A percentile compares a stretch with the other conserved stretches of the same genome.
These are phyloP conservation scores for Madurella fahalii DNA, from an alignment of 2,329 filamentous ascomycete genomes.

Conservation along the genomic window DNA sequence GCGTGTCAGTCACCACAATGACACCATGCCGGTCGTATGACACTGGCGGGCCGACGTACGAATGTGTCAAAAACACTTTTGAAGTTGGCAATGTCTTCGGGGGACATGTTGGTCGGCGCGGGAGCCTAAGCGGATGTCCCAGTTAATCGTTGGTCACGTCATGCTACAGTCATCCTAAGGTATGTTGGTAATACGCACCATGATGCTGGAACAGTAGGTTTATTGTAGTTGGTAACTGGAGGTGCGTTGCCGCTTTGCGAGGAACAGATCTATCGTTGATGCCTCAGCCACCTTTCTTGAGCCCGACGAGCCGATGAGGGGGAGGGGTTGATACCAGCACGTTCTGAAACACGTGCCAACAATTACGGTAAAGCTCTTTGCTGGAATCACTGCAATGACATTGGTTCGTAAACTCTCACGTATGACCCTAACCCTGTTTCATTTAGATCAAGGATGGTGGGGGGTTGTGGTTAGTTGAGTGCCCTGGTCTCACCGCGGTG, in stretches of 20 bases:
- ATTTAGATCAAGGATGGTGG: not conserved
- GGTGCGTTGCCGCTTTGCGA: no score
- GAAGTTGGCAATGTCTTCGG: constrained; percentile 24
- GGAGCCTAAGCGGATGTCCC: not conserved
- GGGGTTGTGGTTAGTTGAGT: not conserved
- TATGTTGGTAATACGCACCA: not conserved
- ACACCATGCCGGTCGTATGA: constrained; percentile 1
- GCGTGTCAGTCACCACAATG: no score
- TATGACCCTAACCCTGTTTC: not conserved
- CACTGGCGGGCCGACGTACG: constrained; percentile 17
- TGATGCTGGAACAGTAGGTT: not conserved
- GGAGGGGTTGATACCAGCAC: constrained; percentile 11
- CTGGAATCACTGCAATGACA: no score
- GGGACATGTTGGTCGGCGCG: constrained; percentile 1
- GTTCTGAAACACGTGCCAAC: constrained; percentile 14
- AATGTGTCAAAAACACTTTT: constrained; percentile 27
- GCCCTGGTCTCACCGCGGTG: no score
- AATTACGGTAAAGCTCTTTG: no score
- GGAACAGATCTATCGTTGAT: not conserved
- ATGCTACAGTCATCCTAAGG: not conserved
- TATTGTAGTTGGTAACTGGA: no score
- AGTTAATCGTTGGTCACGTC: not conserved
- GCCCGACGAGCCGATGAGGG: constrained; percentile 3
- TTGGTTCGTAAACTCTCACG: not conserved
- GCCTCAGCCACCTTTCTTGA: not conserved